Evolutionary conservation across 2,329 filamentous ascomycete species (phyloP).

Genomic region (Cladosporium sp.): DNA sequence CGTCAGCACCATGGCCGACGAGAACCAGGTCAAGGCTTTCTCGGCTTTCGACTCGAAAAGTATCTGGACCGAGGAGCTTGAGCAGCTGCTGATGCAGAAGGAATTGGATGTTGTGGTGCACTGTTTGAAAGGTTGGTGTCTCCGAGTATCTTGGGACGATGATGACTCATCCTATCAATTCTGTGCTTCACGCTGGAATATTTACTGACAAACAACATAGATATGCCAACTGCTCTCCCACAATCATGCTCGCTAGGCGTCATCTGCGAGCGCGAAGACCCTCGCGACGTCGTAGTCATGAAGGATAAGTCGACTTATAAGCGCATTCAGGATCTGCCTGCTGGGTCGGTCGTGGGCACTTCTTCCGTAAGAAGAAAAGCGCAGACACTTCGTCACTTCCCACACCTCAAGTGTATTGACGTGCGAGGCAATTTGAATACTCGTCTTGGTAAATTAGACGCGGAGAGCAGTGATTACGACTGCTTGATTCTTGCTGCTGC

Average conservation of each 20-base stretch:
- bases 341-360: slow-evolving; percentile 76
- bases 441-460: slow-evolving; percentile 75
- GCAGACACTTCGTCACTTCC: slow-evolving; percentile 69
- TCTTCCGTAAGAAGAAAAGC: slow-evolving; percentile 82
- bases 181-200: not conserved
- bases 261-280: slow-evolving; percentile 66
- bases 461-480: slow-evolving; percentile 64
- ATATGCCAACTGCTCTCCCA: slow-evolving; percentile 78
- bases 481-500: slow-evolving; percentile 83
- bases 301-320: slow-evolving; percentile 50
- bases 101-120: slow-evolving; percentile 79
- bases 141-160: not conserved
- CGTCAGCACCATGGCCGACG: slow-evolving; percentile 76
- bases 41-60: slow-evolving; percentile 84
- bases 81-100: slow-evolving; percentile 63
- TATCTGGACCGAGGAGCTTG: slow-evolving; percentile 87
- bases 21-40: slow-evolving; percentile 79
- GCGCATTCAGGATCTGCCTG: slow-evolving; percentile 65
- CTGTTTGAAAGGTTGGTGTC: slow-evolving; percentile 65
- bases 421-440: slow-evolving; percentile 86
- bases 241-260: slow-evolving; percentile 67
- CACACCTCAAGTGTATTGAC: slow-evolving; percentile 70
- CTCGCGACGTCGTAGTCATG: slow-evolving; percentile 41
- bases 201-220: not conserved
- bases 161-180: not conserved